phyloP scores from a whole-genome alignment of 1,284 basidiomycete species.

The Pascua guehoae region DNA sequence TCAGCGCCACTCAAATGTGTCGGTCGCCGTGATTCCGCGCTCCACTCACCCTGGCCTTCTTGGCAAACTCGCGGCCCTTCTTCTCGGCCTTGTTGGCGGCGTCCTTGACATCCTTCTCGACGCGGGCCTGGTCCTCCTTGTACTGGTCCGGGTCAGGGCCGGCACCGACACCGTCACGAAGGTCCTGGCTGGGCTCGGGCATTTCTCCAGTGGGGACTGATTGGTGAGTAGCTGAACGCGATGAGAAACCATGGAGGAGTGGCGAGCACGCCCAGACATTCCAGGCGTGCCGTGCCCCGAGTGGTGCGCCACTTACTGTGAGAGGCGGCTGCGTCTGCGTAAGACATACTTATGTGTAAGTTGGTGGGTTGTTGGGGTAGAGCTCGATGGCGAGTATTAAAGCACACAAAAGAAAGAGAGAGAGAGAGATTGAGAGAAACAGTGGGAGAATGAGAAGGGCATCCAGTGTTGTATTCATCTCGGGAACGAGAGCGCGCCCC shows the following conservation, averaged over 20 bases:
- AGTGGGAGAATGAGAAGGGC: not conserved
- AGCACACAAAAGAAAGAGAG: not conserved
- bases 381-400: not conserved
- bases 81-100: slow-evolving; percentile 17
- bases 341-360: slow-evolving; percentile 14
- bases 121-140: slow-evolving; percentile 16
- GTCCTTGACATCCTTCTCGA: slow-evolving; percentile 18
- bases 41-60: slow-evolving; percentile 40
- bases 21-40: slow-evolving; percentile 27
- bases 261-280: not conserved
- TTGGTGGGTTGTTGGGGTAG: slow-evolving; percentile 1
- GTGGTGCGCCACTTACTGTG: slow-evolving; percentile 13
- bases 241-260: not conserved
- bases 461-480: not conserved
- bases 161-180: slow-evolving; percentile 33
- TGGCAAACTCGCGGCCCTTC: slow-evolving; percentile 50
- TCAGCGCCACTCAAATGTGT: slow-evolving; percentile 43
- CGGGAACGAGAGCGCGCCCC: not conserved
- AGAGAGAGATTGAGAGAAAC: slow-evolving; percentile 1
- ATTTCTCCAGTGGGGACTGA: slow-evolving; percentile 37
- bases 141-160: slow-evolving; percentile 14
- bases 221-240: slow-evolving; percentile 2
- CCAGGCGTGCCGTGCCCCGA: not conserved
- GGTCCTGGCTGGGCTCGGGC: slow-evolving; percentile 44
- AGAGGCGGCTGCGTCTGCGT: slow-evolving; percentile 13